Evolutionary conservation across 805 yeast species (phyloP), one percentile per base, ranked within the genome.

Genomic region (Zygosaccharomyces kombuchaensis): DNA sequence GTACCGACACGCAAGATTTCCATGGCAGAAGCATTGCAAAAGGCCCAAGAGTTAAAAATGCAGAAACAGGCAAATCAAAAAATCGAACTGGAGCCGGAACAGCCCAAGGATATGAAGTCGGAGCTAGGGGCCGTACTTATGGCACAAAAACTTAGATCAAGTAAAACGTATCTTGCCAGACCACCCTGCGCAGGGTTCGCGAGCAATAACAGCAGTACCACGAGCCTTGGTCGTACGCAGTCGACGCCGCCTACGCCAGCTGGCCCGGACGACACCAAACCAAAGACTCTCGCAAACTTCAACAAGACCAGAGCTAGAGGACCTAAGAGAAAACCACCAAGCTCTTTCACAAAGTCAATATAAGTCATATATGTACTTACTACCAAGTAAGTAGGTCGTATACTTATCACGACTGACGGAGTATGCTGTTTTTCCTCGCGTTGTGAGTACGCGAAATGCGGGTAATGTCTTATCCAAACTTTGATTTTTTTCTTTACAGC

Each of bases 311-410:
- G 74, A 44, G 52, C 71, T 7, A 60, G 60, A 14, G 73, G 72
- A 1, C 74, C 72, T 16, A 68, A 60, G 44, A 54, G 75, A 46
- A 59, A 69, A 41, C 53, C 64, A n/a, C 75, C 73, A 2, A 55
- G 53, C 10, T 43, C 36, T 21, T 19, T 51, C 32, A 40, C 26
- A 23, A 27, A 16, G 10, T 27, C 23, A 38, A 17, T 10, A 10
- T 13, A 14, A 38, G 17, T 2, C 23, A 38, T 16, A 25, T 22
- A 12, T 25, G 23, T 27, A n/a, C 16, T 35, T 35, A 35, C 22
- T 13, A 13, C 23, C 32, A 12, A 26, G 29, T 16, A 37, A 29
- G 32, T 13, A 23, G 40, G 16, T 17, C 26, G 12, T 9, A 37
- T 14, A 17, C 6, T 25, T 13, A 37, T 37, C 32, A 37, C 22